Evolutionary conservation across 1,284 basidiomycete genomes (phyloP).

Genomic region (Vanrija sp.): DNA sequence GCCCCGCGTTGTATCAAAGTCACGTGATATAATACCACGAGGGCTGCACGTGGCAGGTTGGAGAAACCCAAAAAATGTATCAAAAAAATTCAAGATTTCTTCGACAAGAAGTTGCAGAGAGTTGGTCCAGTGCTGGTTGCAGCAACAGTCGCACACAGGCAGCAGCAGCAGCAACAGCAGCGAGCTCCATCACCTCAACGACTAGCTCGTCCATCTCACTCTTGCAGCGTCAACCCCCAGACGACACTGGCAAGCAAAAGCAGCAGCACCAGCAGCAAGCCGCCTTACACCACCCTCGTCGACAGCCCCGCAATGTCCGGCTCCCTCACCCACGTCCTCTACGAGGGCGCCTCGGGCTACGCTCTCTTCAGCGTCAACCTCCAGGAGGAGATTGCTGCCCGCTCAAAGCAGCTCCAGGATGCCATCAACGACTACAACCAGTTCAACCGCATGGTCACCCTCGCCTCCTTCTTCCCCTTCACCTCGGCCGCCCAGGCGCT

Average conservation of each 20-base stretch:
- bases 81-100: background rate
- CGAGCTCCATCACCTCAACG: background rate
- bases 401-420: constrained; percentile 76
- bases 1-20: too few species aligned
- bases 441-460: constrained; percentile 90
- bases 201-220: too few species aligned
- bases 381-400: constrained; percentile 83
- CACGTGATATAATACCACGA: too few species aligned
- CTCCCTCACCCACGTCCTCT: constrained; percentile 74
- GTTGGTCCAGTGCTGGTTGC: too few species aligned
- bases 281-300: too few species aligned
- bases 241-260: background rate
- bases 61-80: background rate
- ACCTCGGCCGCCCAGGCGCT: constrained; percentile 92
- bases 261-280: too few species aligned
- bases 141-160: background rate
- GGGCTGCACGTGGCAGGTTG: background rate
- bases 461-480: constrained; percentile 92
- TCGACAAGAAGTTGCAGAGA: background rate
- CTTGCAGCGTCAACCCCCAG: background rate
- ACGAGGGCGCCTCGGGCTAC: constrained; percentile 93
- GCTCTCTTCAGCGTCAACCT: constrained; percentile 88
- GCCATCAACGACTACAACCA: constrained; percentile 81
- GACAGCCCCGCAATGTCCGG: constrained; percentile 42
- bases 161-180: background rate